Evolutionary conservation across 371 early-diverging fungal species (phyloP), one percentile per base, ranked within the genome.

Genomic region (Syncephalis fuscata): DNA sequence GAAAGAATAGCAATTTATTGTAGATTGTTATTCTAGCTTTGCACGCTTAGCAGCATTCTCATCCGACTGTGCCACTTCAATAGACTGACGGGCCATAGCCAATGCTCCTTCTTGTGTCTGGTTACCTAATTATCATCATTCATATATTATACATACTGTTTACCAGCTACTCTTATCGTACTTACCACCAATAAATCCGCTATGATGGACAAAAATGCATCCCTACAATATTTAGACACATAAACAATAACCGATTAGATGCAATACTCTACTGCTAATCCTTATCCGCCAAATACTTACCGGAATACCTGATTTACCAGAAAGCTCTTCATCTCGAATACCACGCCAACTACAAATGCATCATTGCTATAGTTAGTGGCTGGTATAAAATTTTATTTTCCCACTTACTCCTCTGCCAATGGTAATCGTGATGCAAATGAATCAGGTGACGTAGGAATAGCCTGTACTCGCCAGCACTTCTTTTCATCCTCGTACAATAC

Each of bases 121-220:
- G 61, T 80, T 72, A 7, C 65, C 50, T 50, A 44, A 44, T 37
- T 11, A 71, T 66, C 4, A 67, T 70, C 56, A 70, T 67, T n/a
- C 8, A 24, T 16, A 39, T 8, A 37, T 16, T 20, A 16, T 15
- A 19, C 15, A 65, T 11, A 32, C 32, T 32, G 32, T 7, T 32
- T 11, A 32, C 32, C 7, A 7, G 7, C 4, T 32, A 4, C 4
- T 7, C 4, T 32, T 11, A 32, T 32, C 32, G 11, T 11, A 32
- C 32, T 32, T 32, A 42, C 80, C 85, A 14, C 88, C 91, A 63
- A 88, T 91, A 56, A 91, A 91, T 32, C 99, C 99, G 11, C 83
- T 71, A 56, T 88, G 86, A 59, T 99, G 99, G 11, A 96, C 91
- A 73, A 98, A 99, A 32, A 90, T 71, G 51, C 87, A 83, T 16